Base-by-base conservation (phyloP, 495 filamentous ascomycete genomes). In the Daldinia vernicosa region DNA sequence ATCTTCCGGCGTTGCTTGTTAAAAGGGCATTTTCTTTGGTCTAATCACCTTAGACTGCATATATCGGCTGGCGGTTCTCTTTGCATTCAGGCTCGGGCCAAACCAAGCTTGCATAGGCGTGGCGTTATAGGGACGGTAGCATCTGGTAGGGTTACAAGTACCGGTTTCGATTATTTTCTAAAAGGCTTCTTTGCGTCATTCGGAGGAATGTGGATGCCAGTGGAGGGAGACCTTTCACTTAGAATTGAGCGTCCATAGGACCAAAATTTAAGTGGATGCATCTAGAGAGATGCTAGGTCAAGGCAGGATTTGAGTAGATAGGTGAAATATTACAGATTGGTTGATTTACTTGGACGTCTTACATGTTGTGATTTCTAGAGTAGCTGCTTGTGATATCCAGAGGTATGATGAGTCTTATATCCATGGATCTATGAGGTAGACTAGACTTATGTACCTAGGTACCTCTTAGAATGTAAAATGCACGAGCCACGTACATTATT, bases 81-180 rank as follows among this genome's bases (percentile, higher is more conserved):
- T 58, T 47, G 53, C 55, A 60, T 30, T 69, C 56, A 57, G 58
- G 53, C 35, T 60, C 55, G 55, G 50, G 56, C 50, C 17, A 35
- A 50, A 47, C 56, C 45, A 33, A 52, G 30, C 56, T 65, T 72
- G 70, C 70, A 69, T 73, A 39, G 70, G 70, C 70, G 50, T 17
- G 70, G 70, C 70, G 70, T 73, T 69, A 30, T 19, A 39, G 24
- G 45, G 32, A 32, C 19, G 28, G 11, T 52, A 63, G 69, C 63
- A 71, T 71, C 51, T 71, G 39, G n/a, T 19, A 45, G 32, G 43
- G 27, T 39, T 39, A 56, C 52, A 56, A 55, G 50, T 60, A 60
- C 24, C 22, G 37, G 33, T 60, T 56, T 60, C 28, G 54, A 70
- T 35, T 37, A 60, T 27, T 52, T n/a, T 37, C 17, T 24, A 17